phyloP scores from a whole-genome alignment of 805 yeast species.

The Cyberlindnera mycetangii region DNA sequence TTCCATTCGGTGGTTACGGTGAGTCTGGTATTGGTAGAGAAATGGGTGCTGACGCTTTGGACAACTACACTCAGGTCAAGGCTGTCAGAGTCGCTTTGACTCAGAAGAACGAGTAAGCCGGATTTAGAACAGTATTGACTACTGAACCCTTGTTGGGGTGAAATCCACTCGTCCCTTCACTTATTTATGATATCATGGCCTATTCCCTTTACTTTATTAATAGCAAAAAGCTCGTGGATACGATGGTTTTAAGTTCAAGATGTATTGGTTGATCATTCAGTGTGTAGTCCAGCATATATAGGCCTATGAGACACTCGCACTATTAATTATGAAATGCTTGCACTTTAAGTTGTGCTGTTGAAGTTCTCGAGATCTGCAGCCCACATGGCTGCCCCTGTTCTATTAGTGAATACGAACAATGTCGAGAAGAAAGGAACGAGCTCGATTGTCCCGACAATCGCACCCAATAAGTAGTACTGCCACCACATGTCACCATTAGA shows the following conservation, averaged over 20 bases:
- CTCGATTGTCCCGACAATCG: conserved; percentile 8
- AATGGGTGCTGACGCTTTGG: conserved; percentile 85
- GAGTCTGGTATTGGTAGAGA: conserved; percentile 93
- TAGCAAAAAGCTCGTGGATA: background rate
- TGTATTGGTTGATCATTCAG: too few relatives aligned
- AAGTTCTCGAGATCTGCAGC: conserved; percentile 11
- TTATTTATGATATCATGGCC: background rate
- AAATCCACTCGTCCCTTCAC: background rate
- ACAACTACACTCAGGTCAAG: conserved; percentile 81
- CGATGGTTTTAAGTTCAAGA: too few relatives aligned
- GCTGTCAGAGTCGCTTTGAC: conserved; percentile 56
- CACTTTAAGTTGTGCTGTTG: too few relatives aligned
- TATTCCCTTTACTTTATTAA: too few relatives aligned
- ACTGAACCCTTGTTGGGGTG: background rate
- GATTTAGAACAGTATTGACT: background rate
- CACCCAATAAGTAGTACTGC: conserved; percentile 10
- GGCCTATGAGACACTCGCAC: too few relatives aligned
- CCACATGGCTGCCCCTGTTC: conserved; percentile 16
- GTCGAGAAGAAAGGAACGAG: conserved; percentile 10
- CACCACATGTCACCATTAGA: conserved; percentile 7
- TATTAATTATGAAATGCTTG: too few relatives aligned
- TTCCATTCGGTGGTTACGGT: conserved; percentile 93
- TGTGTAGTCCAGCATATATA: too few relatives aligned
- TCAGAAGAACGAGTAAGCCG: conserved; percentile 16
- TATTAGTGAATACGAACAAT: conserved; percentile 13